phyloP scores from a whole-genome alignment of 345 rosid genomes.

The Crucihimalaya himalaica region DNA sequence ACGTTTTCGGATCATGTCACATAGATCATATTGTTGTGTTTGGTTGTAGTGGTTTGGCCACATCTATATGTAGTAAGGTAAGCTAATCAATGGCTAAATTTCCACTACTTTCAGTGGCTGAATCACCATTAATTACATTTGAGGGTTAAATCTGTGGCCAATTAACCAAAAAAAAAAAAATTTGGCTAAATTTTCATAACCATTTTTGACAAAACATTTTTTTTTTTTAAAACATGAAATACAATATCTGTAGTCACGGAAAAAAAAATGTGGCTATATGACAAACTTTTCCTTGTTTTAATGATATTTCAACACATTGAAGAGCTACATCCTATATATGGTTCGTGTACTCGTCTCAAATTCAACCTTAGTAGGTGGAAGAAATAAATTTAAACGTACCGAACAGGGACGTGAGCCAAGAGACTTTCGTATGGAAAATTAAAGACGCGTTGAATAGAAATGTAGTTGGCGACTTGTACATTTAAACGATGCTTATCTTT shows the following conservation, averaged over 20 bases:
- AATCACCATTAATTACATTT: background rate
- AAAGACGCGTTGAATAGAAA: conserved; percentile 5
- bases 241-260: background rate
- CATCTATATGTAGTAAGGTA: background rate
- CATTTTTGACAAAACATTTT: background rate
- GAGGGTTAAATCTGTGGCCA: background rate
- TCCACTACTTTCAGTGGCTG: background rate
- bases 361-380: background rate
- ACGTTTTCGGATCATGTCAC: background rate
- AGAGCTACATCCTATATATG: background rate
- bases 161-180: background rate
- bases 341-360: background rate
- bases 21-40: background rate
- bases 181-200: too few relatives aligned
- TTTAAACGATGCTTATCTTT: background rate
- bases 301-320: background rate
- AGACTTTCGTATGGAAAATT: background rate
- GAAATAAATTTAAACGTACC: background rate
- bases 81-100: background rate
- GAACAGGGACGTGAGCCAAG: background rate
- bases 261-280: background rate
- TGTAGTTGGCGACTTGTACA: background rate
- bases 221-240: too few relatives aligned
- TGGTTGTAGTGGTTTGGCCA: background rate
- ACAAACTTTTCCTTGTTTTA: background rate